phyloP scores from a whole-genome alignment of 2,329 filamentous ascomycete genomes.

The Xylariaceae sp. region DNA sequence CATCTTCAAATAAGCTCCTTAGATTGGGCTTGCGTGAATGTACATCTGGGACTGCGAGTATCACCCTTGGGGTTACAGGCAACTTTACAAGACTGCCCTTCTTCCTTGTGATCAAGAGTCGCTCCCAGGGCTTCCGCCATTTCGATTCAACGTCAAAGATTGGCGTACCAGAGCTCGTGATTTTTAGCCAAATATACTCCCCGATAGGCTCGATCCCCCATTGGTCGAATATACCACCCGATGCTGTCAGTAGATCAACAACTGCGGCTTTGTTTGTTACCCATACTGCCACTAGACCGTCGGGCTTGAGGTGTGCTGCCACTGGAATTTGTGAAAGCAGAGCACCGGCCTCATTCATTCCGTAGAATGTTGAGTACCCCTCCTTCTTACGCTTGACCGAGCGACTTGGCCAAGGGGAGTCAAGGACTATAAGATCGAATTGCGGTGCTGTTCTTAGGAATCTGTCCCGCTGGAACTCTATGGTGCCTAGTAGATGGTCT shows the following conservation, averaged over 20 bases:
- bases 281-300: constrained; percentile 69
- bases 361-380: constrained; percentile 47
- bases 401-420: constrained; percentile 80
- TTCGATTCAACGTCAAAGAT: constrained; percentile 57
- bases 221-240: constrained; percentile 61
- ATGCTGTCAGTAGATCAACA: constrained; percentile 51
- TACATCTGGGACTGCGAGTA: constrained; percentile 69
- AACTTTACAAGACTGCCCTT: constrained; percentile 31
- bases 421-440: constrained; percentile 69
- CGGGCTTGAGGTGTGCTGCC: constrained; percentile 47
- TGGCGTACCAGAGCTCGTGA: constrained; percentile 63
- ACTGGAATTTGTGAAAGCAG: constrained; percentile 59
- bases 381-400: constrained; percentile 62
- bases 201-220: constrained; percentile 66
- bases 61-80: constrained; percentile 50
- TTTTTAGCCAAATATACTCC: constrained; percentile 80
- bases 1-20: constrained; percentile 54
- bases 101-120: constrained; percentile 60
- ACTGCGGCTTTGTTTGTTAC: constrained; percentile 69
- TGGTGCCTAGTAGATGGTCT: constrained; percentile 48
- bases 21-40: constrained; percentile 79
- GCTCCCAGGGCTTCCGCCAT: constrained; percentile 77
- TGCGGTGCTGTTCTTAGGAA: constrained; percentile 45
- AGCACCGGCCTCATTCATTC: constrained; percentile 43
- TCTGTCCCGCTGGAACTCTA: constrained; percentile 37